phyloP scores from a whole-genome alignment of 768 basidiomycete genomes.

The Xerocomus brunneocitrinus region DNA sequence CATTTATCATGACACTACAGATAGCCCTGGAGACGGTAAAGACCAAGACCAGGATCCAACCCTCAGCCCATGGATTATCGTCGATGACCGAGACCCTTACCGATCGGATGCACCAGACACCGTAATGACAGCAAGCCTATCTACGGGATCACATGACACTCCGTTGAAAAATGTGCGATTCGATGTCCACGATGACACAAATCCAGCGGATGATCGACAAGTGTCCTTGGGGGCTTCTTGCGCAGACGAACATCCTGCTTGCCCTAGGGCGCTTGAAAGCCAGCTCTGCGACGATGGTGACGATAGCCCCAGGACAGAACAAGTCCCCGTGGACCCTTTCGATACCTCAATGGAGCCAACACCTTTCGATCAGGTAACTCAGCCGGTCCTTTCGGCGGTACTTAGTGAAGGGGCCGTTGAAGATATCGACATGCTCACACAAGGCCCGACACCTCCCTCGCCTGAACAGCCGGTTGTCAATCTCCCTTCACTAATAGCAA shows the following conservation, averaged over 20 bases:
- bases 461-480: constrained; percentile 4
- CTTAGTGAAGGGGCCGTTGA: not conserved
- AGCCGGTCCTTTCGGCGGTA: not conserved
- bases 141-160: not conserved
- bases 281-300: not conserved
- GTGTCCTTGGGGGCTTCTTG: not conserved
- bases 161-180: constrained; percentile 1
- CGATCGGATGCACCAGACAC: not conserved
- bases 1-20: not conserved
- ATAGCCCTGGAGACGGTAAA: not conserved
- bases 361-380: not conserved
- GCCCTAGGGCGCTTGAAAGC: not conserved
- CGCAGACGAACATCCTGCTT: not conserved
- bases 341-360: not conserved
- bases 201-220: not conserved
- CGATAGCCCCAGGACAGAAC: too few relatives aligned
- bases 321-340: not conserved
- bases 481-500: constrained; percentile 8
- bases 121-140: not conserved
- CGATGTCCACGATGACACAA: not conserved
- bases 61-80: not conserved
- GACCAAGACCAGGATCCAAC: not conserved
- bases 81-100: not conserved
- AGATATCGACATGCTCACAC: not conserved
- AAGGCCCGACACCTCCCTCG: not conserved